phyloP scores from a whole-genome alignment of 2,329 filamentous ascomycete species.

The Parafenestella ontariensis region DNA sequence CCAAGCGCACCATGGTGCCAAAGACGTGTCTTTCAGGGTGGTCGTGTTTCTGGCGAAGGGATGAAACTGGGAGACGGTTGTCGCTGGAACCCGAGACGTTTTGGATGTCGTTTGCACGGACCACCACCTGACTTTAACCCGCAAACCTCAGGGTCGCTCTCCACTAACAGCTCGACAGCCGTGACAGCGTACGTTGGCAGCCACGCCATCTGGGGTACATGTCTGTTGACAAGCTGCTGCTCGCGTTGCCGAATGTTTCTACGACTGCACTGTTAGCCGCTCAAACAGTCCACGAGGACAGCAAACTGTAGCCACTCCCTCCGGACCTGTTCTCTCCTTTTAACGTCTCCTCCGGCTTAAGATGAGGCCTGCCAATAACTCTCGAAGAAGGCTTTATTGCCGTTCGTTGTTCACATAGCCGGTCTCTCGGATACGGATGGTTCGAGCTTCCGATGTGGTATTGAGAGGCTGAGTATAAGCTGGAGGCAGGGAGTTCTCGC shows the following conservation, averaged over 20 bases:
- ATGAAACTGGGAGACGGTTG: constrained; percentile 42
- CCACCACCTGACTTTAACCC: constrained; percentile 3
- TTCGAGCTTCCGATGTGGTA: background rate
- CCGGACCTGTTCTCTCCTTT: background rate
- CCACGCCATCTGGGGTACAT: constrained; percentile 14
- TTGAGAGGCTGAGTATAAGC: constrained; percentile 3
- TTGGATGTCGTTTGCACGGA: constrained; percentile 11
- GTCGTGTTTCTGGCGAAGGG: constrained; percentile 38
- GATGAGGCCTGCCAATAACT: background rate
- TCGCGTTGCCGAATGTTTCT: constrained; percentile 10
- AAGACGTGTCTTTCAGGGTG: constrained; percentile 16
- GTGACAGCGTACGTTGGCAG: constrained; percentile 11
- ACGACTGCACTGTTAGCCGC: constrained; percentile 1
- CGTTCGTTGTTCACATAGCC: background rate
- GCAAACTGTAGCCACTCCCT: background rate
- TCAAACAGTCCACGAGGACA: background rate
- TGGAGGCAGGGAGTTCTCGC: background rate
- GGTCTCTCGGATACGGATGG: background rate
- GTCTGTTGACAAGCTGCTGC: constrained; percentile 15
- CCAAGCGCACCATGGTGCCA: constrained; percentile 20
- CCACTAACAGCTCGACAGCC: constrained; percentile 9
- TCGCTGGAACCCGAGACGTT: constrained; percentile 24
- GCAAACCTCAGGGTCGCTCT: background rate
- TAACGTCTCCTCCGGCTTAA: background rate
- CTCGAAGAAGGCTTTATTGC: background rate